These are phyloP conservation scores for Monosporascus sp. DNA, from an alignment of 2,329 filamentous ascomycete genomes.

Conservation along the genomic window DNA sequence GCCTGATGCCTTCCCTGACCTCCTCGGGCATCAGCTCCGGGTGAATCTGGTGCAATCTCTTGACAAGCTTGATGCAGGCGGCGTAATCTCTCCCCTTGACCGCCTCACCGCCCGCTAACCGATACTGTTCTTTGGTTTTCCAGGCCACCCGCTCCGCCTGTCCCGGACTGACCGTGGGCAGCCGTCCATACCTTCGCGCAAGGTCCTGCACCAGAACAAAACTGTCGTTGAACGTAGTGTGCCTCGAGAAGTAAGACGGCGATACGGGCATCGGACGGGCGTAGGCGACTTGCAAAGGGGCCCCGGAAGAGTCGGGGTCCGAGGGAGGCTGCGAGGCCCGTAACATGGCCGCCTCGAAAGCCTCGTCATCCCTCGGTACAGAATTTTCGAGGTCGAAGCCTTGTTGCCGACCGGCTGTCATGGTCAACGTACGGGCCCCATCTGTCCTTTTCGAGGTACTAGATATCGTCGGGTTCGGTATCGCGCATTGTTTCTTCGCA, in stretches of 20 bases:
- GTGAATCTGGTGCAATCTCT: conserved; percentile 79
- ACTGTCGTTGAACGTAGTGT: conserved; percentile 80
- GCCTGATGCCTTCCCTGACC: conserved; percentile 57
- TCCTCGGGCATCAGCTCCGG: conserved; percentile 67
- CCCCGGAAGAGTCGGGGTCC: not conserved
- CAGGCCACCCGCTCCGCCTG: conserved; percentile 72
- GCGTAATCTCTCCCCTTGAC: conserved; percentile 75
- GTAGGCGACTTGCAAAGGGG: conserved; percentile 33
- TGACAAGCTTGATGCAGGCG: conserved; percentile 68
- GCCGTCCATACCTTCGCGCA: conserved; percentile 62
- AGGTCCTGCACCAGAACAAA: conserved; percentile 69
- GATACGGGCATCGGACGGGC: conserved; percentile 78
- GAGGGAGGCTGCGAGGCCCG: not conserved
- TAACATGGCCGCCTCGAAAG: conserved; percentile 1
- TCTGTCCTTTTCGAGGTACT: conserved; percentile 13
- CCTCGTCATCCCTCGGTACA: conserved; percentile 1
- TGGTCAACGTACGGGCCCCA: conserved; percentile 14
- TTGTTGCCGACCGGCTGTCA: conserved; percentile 8
- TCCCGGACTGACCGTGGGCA: conserved; percentile 62
- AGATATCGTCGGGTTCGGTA: conserved; percentile 7
- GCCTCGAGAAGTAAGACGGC: conserved; percentile 90
- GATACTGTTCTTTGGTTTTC: conserved; percentile 74
- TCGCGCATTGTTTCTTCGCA: conserved; percentile 15
- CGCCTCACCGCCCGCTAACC: conserved; percentile 62
- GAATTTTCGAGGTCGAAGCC: not conserved